These are phyloP conservation scores for Cucurbita maxima DNA, from an alignment of 306 rosid species.

Conservation along the genomic window DNA sequence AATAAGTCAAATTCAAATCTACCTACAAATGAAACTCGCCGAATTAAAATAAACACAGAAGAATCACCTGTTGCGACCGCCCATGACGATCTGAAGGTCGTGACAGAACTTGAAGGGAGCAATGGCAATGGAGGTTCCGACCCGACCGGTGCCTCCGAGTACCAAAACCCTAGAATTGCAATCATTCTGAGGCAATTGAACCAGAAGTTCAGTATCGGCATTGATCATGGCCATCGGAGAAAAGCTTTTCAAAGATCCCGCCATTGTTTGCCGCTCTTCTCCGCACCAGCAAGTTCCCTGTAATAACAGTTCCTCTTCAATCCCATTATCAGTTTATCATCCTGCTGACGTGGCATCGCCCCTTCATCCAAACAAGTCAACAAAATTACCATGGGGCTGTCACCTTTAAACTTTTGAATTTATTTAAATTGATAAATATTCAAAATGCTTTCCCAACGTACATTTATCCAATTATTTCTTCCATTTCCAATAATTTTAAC, in stretches of 20 bases:
- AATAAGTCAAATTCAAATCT: neutral
- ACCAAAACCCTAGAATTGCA: constrained; percentile 55
- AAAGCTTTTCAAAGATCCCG: constrained; percentile 22
- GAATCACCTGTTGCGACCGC: constrained; percentile 64
- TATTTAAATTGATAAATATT: too few relatives aligned
- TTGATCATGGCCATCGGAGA: constrained; percentile 8
- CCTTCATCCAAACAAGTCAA: neutral
- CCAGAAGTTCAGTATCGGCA: constrained; percentile 6
- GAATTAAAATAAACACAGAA: neutral
- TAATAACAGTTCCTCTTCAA: neutral
- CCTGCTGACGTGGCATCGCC: constrained; percentile 19
- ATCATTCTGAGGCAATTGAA: constrained; percentile 39
- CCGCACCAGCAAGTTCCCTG: neutral
- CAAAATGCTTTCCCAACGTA: too few relatives aligned
- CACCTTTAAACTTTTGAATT: too few relatives aligned
- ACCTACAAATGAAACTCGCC: neutral
- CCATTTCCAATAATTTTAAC: neutral
- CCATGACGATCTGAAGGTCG: constrained; percentile 44
- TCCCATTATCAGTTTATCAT: constrained; percentile 9
- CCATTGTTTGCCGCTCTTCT: constrained; percentile 11
- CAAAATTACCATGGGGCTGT: neutral
- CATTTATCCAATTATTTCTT: neutral
- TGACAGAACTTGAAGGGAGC: constrained; percentile 70
- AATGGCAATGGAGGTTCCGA: constrained; percentile 83
- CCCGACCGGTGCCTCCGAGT: constrained; percentile 89